phyloP scores from a whole-genome alignment of 176 grass and related monocot genomes.

The Carex pumila region DNA sequence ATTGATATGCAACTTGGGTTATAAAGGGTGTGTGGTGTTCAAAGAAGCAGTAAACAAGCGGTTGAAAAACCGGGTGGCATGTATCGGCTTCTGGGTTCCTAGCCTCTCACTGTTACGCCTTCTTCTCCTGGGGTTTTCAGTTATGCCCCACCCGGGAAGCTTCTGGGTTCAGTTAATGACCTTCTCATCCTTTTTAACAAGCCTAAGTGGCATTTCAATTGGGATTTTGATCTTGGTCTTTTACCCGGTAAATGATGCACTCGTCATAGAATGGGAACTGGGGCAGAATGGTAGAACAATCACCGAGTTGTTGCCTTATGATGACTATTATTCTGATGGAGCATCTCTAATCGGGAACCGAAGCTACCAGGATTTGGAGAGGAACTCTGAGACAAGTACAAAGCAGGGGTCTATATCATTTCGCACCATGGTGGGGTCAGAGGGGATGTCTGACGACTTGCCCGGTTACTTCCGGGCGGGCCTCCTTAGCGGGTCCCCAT shows the following conservation, averaged over 20 bases:
- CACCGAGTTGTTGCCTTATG: slow-evolving; percentile 54
- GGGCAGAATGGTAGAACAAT: slow-evolving; percentile 30
- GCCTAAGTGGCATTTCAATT: slow-evolving; percentile 49
- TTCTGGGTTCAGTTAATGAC: slow-evolving; percentile 50
- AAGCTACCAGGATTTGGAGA: slow-evolving; percentile 48
- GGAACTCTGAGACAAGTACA: slow-evolving; percentile 63
- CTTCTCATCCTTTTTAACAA: slow-evolving; percentile 72
- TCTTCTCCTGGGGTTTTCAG: slow-evolving; percentile 79
- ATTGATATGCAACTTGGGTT: slow-evolving; percentile 73
- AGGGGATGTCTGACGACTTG: slow-evolving; percentile 40
- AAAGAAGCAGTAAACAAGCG: slow-evolving; percentile 77
- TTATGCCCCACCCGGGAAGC: slow-evolving; percentile 45
- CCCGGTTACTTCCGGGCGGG: slow-evolving; percentile 36
- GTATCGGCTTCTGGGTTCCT: slow-evolving; percentile 54
- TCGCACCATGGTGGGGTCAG: slow-evolving; percentile 66
- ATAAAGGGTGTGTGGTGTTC: slow-evolving; percentile 52
- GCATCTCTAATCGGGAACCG: slow-evolving; percentile 64
- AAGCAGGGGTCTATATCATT: slow-evolving; percentile 69
- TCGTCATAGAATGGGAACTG: slow-evolving; percentile 33
- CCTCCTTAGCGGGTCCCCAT: slow-evolving; percentile 48
- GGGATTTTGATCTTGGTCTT: slow-evolving; percentile 79
- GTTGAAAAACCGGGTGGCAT: slow-evolving; percentile 66
- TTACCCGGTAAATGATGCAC: slow-evolving; percentile 68
- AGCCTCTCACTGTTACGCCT: slow-evolving; percentile 64
- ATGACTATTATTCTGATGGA: slow-evolving; percentile 83